A percentile compares a stretch with the other conserved stretches of the same genome.
Evolutionary conservation across 1,284 basidiomycete species (phyloP).

Genomic region (Tetrapyrgos nigripes): DNA sequence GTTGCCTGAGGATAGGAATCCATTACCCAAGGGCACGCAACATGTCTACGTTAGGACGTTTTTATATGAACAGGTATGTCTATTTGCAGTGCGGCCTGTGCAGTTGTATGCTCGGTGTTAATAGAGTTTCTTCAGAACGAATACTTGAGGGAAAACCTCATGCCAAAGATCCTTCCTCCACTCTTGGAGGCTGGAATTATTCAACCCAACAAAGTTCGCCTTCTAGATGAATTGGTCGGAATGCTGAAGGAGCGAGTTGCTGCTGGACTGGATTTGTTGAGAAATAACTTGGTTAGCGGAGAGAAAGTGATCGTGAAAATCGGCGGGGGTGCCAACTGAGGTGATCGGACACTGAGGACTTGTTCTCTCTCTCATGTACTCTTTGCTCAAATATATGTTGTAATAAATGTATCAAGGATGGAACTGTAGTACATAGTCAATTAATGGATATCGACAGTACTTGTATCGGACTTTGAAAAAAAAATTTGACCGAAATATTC

Average conservation of each 20-base stretch:
- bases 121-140: conserved; percentile 38
- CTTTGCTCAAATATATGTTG: too few relatives aligned
- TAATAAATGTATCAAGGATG: too few relatives aligned
- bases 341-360: background rate
- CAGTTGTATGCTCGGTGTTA: background rate
- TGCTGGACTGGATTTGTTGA: conserved; percentile 47
- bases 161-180: conserved; percentile 51
- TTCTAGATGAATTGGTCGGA: conserved; percentile 46
- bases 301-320: conserved; percentile 55
- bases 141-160: conserved; percentile 46
- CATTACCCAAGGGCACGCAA: conserved; percentile 37
- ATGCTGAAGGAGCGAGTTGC: conserved; percentile 46
- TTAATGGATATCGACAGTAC: too few relatives aligned
- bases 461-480: too few relatives aligned
- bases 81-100: background rate
- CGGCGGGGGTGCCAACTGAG: background rate
- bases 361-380: too few relatives aligned
- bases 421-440: too few relatives aligned
- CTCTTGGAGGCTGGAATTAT: conserved; percentile 45
- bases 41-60: conserved; percentile 49
- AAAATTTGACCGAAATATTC: too few relatives aligned
- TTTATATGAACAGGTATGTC: conserved; percentile 44
- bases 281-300: conserved; percentile 53
- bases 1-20: conserved; percentile 29
- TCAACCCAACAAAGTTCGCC: conserved; percentile 45